A percentile compares a stretch with the other conserved stretches of the same genome.
Evolutionary conservation across 495 filamentous ascomycete genomes (phyloP).

Genomic region (Xeromyces bisporus): DNA sequence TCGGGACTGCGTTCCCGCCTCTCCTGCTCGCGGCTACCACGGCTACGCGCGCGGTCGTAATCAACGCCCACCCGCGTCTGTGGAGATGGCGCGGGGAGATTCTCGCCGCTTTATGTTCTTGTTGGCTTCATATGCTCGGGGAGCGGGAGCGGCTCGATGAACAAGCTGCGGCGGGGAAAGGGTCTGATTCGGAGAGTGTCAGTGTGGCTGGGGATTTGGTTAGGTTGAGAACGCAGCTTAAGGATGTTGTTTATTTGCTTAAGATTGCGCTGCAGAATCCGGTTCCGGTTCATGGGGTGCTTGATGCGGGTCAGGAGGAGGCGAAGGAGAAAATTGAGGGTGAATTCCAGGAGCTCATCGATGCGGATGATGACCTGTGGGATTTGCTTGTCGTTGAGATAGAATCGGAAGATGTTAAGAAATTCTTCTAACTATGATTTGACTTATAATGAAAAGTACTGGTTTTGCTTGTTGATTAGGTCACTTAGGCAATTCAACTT

Average conservation of each 20-base stretch:
- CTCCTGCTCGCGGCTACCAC: slow-evolving; percentile 36
- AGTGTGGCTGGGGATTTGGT: neutral
- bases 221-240: neutral
- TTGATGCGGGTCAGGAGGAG: neutral
- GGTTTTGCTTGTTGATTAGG: too few relatives aligned
- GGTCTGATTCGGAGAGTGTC: neutral
- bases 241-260: neutral
- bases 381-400: slow-evolving; percentile 12
- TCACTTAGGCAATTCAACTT: too few relatives aligned
- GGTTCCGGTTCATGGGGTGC: neutral
- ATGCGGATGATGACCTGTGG: slow-evolving; percentile 19
- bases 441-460: too few relatives aligned
- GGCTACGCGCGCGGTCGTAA: slow-evolving; percentile 40
- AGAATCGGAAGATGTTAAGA: slow-evolving; percentile 5
- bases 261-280: neutral
- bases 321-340: slow-evolving; percentile 18
- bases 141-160: slow-evolving; percentile 16
- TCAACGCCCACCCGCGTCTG: slow-evolving; percentile 59
- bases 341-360: slow-evolving; percentile 20
- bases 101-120: slow-evolving; percentile 41
- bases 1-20: slow-evolving; percentile 39
- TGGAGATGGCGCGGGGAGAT: slow-evolving; percentile 49
- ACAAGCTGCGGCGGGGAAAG: neutral
- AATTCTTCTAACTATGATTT: neutral
- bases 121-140: slow-evolving; percentile 46